These are phyloP conservation scores for Thelephora terrestris DNA, from an alignment of 1,284 basidiomycete genomes.

Conservation along the genomic window DNA sequence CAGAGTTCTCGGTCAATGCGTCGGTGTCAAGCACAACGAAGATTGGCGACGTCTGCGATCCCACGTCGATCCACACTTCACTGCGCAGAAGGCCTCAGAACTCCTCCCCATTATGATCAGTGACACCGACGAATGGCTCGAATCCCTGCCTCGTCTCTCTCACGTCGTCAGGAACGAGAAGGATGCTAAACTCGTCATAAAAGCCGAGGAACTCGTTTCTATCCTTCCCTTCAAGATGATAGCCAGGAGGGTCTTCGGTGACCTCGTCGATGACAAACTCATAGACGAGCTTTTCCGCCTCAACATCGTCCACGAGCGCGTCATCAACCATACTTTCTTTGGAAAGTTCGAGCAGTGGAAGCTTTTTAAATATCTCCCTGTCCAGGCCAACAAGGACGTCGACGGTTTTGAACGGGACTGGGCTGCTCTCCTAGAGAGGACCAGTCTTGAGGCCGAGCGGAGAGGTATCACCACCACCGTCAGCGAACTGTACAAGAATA, in stretches of 20 bases:
- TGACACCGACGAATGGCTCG: slow-evolving; percentile 1
- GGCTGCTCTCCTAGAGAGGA: background rate
- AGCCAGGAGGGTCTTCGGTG: slow-evolving; percentile 2
- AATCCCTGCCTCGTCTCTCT: background rate
- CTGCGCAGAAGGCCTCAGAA: background rate
- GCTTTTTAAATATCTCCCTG: background rate
- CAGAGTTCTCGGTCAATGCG: slow-evolving; percentile 1
- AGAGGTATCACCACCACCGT: background rate
- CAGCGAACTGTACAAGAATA: background rate
- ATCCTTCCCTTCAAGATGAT: slow-evolving; percentile 4
- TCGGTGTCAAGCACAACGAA: background rate
- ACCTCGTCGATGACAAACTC: slow-evolving; percentile 1
- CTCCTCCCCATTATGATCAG: slow-evolving; percentile 1
- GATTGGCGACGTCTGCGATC: slow-evolving; percentile 1
- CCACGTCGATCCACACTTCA: slow-evolving; percentile 1
- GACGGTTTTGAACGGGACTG: background rate
- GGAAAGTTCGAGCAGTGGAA: slow-evolving; percentile 1
- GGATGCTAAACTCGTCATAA: background rate
- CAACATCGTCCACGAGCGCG: background rate
- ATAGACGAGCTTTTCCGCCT: background rate
- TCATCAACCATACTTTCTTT: background rate
- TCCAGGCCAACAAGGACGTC: background rate
- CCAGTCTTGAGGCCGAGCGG: background rate
- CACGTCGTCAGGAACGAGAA: slow-evolving; percentile 1
- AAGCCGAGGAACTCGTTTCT: slow-evolving; percentile 1